Conservation (phyloP, 139 green algal genomes). For the Coelastrella sp. region DNA sequence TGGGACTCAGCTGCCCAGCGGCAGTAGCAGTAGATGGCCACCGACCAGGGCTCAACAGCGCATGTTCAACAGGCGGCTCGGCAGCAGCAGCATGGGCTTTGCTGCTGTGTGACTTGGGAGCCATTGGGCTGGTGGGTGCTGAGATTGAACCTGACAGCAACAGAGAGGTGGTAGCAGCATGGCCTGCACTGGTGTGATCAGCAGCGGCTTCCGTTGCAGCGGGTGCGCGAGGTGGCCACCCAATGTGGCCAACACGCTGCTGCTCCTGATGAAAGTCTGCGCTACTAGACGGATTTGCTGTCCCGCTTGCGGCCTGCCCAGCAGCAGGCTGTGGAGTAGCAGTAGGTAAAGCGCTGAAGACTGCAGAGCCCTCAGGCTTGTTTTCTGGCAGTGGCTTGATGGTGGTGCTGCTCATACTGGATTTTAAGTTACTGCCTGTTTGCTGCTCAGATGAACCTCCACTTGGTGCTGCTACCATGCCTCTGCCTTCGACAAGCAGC, state of each 20-base stretch:
- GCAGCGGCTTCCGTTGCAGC: background rate
- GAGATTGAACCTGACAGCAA: background rate
- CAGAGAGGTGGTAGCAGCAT: background rate
- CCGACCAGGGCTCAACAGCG: constrained; percentile 46
- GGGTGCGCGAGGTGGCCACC: background rate
- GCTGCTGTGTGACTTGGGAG: background rate
- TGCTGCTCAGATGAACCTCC: background rate
- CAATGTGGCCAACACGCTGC: background rate
- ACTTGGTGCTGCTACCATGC: background rate
- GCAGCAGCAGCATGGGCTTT: constrained; percentile 78
- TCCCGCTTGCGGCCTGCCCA: too few species aligned
- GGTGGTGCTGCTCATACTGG: constrained; percentile 13
- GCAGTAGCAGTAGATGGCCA: constrained; percentile 15
- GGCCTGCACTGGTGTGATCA: constrained; percentile 17
- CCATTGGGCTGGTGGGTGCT: constrained; percentile 12
- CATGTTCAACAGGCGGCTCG: constrained; percentile 90
- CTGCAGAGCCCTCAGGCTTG: background rate
- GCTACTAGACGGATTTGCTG: background rate
- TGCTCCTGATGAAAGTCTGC: background rate
- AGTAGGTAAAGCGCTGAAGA: background rate
- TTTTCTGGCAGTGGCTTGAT: background rate
- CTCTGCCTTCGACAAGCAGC: background rate
- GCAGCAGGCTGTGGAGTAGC: too few species aligned
- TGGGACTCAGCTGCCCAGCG: constrained; percentile 19
- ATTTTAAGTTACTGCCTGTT: background rate